phyloP scores from a whole-genome alignment of 306 rosid species.

The Corylus avellana region DNA sequence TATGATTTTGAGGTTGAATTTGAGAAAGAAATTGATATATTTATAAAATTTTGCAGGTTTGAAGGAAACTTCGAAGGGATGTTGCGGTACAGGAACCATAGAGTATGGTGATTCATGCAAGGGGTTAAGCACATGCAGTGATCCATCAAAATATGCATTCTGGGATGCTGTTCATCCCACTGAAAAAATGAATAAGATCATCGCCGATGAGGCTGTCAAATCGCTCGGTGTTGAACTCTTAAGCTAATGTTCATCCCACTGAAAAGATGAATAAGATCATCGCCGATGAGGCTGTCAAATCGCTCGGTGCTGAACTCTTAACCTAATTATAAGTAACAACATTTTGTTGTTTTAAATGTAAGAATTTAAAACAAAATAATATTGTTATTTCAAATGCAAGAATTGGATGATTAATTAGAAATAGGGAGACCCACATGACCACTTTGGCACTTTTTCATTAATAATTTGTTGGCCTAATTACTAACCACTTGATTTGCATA shows the following conservation, averaged over 20 bases:
- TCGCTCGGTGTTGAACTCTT: slow-evolving; percentile 17
- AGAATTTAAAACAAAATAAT: too few species aligned
- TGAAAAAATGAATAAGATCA: slow-evolving; percentile 56
- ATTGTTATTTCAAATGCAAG: too few species aligned
- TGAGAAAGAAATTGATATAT: background rate
- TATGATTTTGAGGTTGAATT: too few species aligned
- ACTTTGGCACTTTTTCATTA: too few species aligned
- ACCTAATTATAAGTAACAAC: background rate
- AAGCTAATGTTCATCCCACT: slow-evolving; percentile 60
- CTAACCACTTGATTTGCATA: too few species aligned
- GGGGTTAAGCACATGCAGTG: slow-evolving; percentile 49
- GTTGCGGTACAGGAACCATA: slow-evolving; percentile 65
- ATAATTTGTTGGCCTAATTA: too few species aligned
- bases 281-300: slow-evolving; percentile 47
- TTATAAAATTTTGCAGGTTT: slow-evolving; percentile 40
- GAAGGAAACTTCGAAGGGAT: slow-evolving; percentile 56
- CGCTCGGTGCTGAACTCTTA: slow-evolving; percentile 15
- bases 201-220: slow-evolving; percentile 51
- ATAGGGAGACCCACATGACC: too few species aligned
- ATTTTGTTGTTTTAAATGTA: too few species aligned
- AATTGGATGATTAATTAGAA: too few species aligned
- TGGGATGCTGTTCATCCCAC: slow-evolving; percentile 95
- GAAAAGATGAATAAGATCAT: slow-evolving; percentile 60
- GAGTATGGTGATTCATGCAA: slow-evolving; percentile 70
- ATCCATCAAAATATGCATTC: slow-evolving; percentile 58